Evolutionary conservation across 2,329 filamentous ascomycete genomes (phyloP), one percentile per base, ranked within the genome.

Genomic region (Fusarium palustre): DNA sequence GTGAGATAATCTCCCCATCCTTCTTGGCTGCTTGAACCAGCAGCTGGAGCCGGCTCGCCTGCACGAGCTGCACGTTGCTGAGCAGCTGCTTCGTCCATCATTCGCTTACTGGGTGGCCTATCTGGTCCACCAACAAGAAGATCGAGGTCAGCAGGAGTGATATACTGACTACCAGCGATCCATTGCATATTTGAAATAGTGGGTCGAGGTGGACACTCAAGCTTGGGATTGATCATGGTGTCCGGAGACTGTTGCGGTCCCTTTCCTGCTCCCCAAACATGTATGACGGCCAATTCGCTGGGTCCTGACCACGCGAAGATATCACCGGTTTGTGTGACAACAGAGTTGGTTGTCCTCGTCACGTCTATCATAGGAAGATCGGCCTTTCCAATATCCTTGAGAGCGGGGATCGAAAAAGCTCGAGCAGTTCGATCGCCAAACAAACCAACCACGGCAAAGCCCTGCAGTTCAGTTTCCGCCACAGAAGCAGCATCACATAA

Each of bases 131-230:
- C 93, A 63, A 99, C 96, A 3, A 99, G 83, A 3, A 97, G 81
- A 75, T 98, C 96, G 75, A 99, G 89, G 74, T 99, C 96, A 3
- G 90, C 85, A 0, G 93, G 91, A 2, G 93, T 93, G 46, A 99
- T 87, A 73, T 97, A 92, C 79, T 97, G 95, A 2, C 95, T 98
- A 6, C 96, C 96, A 0, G 94, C 92, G 54, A 99, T 93, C 96
- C 96, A 99, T 80, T 98, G 94, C 38, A 99, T 81, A 74, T 97
- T 97, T 22, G 92, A 97, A 64, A 99, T 99, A 0, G 94, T 97
- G 1, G 96, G 96, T 3, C 96, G 89, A 15, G 93, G 86, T 3
- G 94, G 95, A 24, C 92, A 86, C 18, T 87, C 76, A 1, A 92
- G 86, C 60, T 92, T 85, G 0, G 92, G 90, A 76, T 98, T 97